Conservation (phyloP, 305 asterid species). For the Salvia sclarea region DNA sequence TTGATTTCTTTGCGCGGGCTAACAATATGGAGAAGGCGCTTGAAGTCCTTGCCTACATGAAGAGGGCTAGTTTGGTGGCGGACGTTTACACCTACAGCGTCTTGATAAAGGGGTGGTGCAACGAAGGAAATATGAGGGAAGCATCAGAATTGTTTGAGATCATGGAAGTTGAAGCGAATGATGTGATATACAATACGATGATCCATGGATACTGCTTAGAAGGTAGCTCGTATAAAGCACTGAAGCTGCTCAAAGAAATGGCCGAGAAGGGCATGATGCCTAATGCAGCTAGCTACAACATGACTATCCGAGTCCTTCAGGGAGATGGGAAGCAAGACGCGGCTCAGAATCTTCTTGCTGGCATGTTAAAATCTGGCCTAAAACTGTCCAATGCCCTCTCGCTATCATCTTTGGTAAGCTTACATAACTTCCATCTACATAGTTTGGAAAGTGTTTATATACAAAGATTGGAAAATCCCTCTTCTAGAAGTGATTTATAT, state of each 20-base stretch:
- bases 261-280: conserved; percentile 57
- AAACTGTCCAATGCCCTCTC: conserved; percentile 38
- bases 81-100: conserved; percentile 71
- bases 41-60: conserved; percentile 50
- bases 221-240: conserved; percentile 62
- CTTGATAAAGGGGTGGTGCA: conserved; percentile 68
- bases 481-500: not conserved
- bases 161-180: conserved; percentile 47
- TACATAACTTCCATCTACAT: not conserved
- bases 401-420: conserved; percentile 25
- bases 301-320: conserved; percentile 57
- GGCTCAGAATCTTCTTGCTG: conserved; percentile 45
- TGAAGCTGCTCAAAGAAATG: conserved; percentile 61
- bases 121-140: conserved; percentile 69
- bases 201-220: conserved; percentile 65
- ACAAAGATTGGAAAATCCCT: not conserved
- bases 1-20: conserved; percentile 57
- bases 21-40: conserved; percentile 65
- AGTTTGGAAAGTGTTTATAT: not conserved
- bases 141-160: conserved; percentile 58
- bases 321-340: conserved; percentile 55
- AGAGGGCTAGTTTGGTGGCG: conserved; percentile 44
- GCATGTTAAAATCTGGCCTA: conserved; percentile 58
- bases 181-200: conserved; percentile 65
- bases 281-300: conserved; percentile 60